phyloP scores from a whole-genome alignment of 2,329 filamentous ascomycete species.

The Cryphonectria naterciae region DNA sequence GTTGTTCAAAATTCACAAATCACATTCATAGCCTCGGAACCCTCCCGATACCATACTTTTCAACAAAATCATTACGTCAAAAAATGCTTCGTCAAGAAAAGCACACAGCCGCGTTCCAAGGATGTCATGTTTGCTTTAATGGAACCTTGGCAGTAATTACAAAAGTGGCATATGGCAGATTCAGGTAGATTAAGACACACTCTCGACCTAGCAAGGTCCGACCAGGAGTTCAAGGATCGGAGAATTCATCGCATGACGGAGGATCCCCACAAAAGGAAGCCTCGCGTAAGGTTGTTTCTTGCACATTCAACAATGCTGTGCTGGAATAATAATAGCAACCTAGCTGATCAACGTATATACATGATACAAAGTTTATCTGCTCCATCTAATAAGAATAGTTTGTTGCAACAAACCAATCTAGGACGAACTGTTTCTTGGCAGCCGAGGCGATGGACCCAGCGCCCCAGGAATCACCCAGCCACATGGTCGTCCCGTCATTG shows the following conservation, averaged over 20 bases:
- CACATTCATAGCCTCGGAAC: background rate
- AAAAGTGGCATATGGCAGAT: background rate
- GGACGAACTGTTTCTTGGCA: slow-evolving; percentile 5
- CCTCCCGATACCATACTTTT: background rate
- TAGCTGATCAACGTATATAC: too few species aligned
- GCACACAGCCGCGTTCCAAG: background rate
- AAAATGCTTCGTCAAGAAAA: background rate
- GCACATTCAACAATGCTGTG: too few species aligned
- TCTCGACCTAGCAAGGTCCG: background rate
- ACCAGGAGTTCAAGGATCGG: background rate
- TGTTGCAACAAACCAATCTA: background rate
- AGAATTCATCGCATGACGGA: background rate
- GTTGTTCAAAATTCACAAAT: background rate
- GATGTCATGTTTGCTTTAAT: background rate
- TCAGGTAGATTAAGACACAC: background rate
- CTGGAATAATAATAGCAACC: too few species aligned
- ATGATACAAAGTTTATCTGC: too few species aligned
- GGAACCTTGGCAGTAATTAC: background rate
- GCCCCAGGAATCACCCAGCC: slow-evolving; percentile 6
- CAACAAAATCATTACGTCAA: background rate
- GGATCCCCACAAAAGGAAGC: background rate
- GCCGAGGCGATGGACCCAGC: background rate
- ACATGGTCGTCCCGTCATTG: slow-evolving; percentile 5
- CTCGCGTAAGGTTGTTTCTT: too few species aligned
- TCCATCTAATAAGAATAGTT: background rate